Conservation (phyloP, 495 filamentous ascomycete genomes). For the Penicillium argentinense region DNA sequence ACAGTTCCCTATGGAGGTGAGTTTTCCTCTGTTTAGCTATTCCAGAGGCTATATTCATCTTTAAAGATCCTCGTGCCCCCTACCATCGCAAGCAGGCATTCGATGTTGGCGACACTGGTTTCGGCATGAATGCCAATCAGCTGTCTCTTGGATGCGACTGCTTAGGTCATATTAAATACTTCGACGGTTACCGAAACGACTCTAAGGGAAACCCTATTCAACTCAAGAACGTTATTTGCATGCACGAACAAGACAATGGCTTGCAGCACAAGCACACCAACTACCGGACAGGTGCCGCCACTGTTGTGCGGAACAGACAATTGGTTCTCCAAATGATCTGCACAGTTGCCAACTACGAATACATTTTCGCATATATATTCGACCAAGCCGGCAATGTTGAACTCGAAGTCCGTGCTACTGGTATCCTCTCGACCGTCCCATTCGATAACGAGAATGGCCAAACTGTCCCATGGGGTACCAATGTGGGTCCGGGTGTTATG, state of each 20-base stretch:
- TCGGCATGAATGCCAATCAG: conserved; percentile 66
- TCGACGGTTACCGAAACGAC: conserved; percentile 58
- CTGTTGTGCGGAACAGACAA: conserved; percentile 59
- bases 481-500: conserved; percentile 83
- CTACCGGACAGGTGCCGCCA: conserved; percentile 60
- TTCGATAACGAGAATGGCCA: conserved; percentile 59
- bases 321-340: conserved; percentile 73
- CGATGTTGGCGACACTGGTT: conserved; percentile 67
- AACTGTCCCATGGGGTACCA: conserved; percentile 74
- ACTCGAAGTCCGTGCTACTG: conserved; percentile 83
- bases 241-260: conserved; percentile 69
- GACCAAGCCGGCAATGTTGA: conserved; percentile 79
- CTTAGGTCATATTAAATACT: conserved; percentile 66
- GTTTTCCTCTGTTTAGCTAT: no score
- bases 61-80: conserved; percentile 62
- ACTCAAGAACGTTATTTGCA: conserved; percentile 59
- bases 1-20: conserved; percentile 58
- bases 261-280: conserved; percentile 69
- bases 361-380: conserved; percentile 82
- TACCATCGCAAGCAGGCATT: conserved; percentile 70
- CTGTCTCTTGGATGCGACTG: conserved; percentile 67
- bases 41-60: conserved; percentile 3
- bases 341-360: conserved; percentile 81
- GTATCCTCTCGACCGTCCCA: conserved; percentile 81
- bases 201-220: conserved; percentile 54